Base-by-base conservation (phyloP, 73 alveolate genomes). In the Paramecium primaurelia region DNA sequence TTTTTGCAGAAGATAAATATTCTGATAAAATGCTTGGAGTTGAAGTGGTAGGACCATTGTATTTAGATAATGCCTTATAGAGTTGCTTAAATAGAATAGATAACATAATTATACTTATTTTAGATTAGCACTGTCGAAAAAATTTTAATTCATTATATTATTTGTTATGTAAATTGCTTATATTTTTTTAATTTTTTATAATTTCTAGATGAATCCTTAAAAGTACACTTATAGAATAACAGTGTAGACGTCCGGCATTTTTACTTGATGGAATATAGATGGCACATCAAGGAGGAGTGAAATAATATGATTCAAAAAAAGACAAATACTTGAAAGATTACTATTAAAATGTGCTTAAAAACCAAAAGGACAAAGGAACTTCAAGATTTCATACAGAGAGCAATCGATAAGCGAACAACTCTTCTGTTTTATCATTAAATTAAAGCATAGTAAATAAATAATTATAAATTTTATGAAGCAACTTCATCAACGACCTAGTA, bases 1-100 rank as follows among this genome's bases (percentile, higher is more conserved):
- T 64, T 64, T 64, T 64, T 64, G 84, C 84, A 32, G 84, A 64
- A 11, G 84, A 64, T 28, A 64, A 64, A 64, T 64, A 64, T 34
- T 64, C 84, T 28, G 84, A 64, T 9, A 64, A 28, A 0, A 64
- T 34, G 28, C 84, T 64, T 14, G 84, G 84, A 28, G 84, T 64
- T 8, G 84, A 64, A 1, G 84, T 34, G 8, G 84, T 64, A 4
- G 84, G 84, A 1, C 84, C 84, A 64, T 64, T 64, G 9, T 64
- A 64, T 64, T 64, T 64, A 2, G 84, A 28, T 32, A 32, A 64
- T 12, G 84, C 84, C 30, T 34, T 64, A 20, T 64, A 64, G 16
- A 64, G 84, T 28, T 64, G 22, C 84, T 64, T 28, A 64, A 34
- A 28, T 64, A 14, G 30, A 59, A 12, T 64, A 28, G 9, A 64